Conservation (phyloP, 106 monocot species). For the Xerophyta viscosa region DNA sequence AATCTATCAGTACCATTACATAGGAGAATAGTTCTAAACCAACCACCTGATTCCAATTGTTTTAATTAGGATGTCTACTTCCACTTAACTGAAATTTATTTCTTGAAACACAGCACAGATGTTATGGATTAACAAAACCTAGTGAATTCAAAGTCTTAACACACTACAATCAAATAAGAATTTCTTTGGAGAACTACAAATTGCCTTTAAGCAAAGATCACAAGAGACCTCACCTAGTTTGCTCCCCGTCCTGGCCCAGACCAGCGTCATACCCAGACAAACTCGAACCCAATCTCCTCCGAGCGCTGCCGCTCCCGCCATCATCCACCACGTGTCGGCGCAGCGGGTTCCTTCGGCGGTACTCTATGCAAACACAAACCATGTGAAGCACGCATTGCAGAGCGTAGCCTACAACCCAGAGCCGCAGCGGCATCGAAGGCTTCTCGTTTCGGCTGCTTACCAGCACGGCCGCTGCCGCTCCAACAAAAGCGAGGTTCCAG, state of each 20-base stretch:
- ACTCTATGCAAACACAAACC: constrained; percentile 8
- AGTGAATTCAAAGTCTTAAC: too few species aligned
- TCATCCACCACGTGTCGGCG: background rate
- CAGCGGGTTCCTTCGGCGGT: constrained; percentile 5
- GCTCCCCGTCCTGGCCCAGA: constrained; percentile 1
- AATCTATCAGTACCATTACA: too few species aligned
- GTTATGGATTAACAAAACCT: too few species aligned
- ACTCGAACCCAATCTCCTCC: background rate
- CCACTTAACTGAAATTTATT: too few species aligned
- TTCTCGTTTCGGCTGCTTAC: background rate
- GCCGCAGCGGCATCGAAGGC: constrained; percentile 8
- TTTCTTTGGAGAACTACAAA: too few species aligned
- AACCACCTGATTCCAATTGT: too few species aligned
- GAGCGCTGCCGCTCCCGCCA: background rate
- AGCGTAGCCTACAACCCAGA: constrained; percentile 10
- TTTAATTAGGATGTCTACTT: too few species aligned
- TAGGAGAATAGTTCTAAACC: too few species aligned
- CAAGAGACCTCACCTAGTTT: constrained; percentile 8
- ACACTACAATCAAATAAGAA: too few species aligned
- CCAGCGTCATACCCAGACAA: background rate
- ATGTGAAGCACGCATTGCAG: constrained; percentile 16
- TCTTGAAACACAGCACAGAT: too few species aligned
- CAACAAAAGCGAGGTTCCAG: constrained; percentile 15
- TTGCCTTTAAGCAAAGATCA: too few species aligned
- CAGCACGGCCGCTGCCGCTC: constrained; percentile 8